phyloP scores from a whole-genome alignment of 768 basidiomycete species.

The Phanerodontia chrysosporium region DNA sequence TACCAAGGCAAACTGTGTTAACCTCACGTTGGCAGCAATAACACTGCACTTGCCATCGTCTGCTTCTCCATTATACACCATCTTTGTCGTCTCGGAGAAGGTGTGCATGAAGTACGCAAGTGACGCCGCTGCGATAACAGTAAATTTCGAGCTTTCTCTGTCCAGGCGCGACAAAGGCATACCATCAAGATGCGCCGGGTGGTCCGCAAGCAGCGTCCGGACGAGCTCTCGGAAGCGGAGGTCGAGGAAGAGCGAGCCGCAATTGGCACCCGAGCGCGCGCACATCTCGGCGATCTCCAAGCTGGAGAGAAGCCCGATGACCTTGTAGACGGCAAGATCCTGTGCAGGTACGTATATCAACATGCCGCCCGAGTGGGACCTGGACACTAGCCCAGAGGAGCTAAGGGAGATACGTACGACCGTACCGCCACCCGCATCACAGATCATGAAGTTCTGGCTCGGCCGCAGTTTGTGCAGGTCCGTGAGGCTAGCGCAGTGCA shows the following conservation, averaged over 20 bases:
- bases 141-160: not conserved
- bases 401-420: slow-evolving; percentile 37
- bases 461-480: slow-evolving; percentile 75
- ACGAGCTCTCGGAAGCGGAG: slow-evolving; percentile 82
- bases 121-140: slow-evolving; percentile 7
- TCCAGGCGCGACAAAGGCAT: slow-evolving; percentile 30
- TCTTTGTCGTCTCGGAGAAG: slow-evolving; percentile 86
- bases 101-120: slow-evolving; percentile 86
- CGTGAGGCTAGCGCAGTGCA: slow-evolving; percentile 81
- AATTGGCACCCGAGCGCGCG: slow-evolving; percentile 82
- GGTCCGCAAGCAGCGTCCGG: slow-evolving; percentile 70
- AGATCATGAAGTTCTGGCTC: slow-evolving; percentile 87
- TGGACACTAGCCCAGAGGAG: not conserved
- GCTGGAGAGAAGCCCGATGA: slow-evolving; percentile 73
- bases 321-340: slow-evolving; percentile 49
- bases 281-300: slow-evolving; percentile 93
- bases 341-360: slow-evolving; percentile 7
- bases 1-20: not conserved
- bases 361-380: not conserved
- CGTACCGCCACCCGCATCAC: slow-evolving; percentile 82
- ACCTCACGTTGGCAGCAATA: not conserved
- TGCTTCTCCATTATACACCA: slow-evolving; percentile 62
- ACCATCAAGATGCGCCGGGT: slow-evolving; percentile 83
- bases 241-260: slow-evolving; percentile 85
- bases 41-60: slow-evolving; percentile 60